These are phyloP conservation scores for Lipomyces yamadae DNA, from an alignment of 805 yeast species.

Conservation along the genomic window DNA sequence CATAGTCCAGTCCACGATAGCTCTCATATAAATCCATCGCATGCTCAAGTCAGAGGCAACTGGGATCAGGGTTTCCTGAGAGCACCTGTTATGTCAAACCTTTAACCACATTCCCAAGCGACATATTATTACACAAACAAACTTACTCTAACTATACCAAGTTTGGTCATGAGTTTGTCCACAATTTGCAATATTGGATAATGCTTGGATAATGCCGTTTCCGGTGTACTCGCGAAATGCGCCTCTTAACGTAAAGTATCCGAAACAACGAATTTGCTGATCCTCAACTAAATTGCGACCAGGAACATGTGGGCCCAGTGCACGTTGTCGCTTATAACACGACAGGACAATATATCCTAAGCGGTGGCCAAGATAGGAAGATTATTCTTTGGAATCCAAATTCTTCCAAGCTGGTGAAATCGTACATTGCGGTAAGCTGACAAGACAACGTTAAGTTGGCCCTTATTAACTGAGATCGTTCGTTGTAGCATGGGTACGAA, in stretches of 20 bases:
- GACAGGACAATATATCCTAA: constrained; percentile 41
- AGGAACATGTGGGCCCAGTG: constrained; percentile 38
- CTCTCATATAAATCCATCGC: no score
- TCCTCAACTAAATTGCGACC: not conserved
- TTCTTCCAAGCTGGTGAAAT: constrained; percentile 34
- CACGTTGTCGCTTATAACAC: constrained; percentile 41
- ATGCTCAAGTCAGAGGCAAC: no score
- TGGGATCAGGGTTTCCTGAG: no score
- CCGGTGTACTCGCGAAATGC: not conserved
- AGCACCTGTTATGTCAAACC: no score
- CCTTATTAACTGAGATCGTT: not conserved
- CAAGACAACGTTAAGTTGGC: not conserved
- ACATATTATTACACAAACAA: no score
- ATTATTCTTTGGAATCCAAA: constrained; percentile 43
- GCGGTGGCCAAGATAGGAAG: constrained; percentile 44
- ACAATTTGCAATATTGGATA: not conserved
- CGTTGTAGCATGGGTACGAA: constrained; percentile 41
- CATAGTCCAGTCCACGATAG: no score
- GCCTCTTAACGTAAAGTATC: not conserved
- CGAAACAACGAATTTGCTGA: not conserved
- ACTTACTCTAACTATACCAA: no score
- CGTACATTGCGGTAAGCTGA: constrained; percentile 30
- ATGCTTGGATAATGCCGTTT: not conserved
- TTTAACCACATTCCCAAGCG: not conserved
- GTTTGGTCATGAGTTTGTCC: not conserved